Conservation (phyloP, 306 rosid species). For the Vachellia collinsii region DNA sequence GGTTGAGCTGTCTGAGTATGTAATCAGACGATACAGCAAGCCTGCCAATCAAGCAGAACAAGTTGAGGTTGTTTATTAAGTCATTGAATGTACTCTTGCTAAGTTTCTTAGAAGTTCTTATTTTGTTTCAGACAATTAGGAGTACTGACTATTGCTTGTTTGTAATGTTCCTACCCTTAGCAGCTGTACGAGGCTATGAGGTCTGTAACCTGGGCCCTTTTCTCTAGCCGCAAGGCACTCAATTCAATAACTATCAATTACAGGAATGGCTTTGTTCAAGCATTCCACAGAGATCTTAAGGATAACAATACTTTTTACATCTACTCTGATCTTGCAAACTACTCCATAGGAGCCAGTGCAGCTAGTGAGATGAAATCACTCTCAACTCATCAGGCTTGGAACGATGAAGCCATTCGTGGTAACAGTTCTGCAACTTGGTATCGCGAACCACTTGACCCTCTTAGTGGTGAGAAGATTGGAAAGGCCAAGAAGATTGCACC, state of each 20-base stretch:
- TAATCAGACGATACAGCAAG: conserved; percentile 71
- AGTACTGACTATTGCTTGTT: conserved; percentile 19
- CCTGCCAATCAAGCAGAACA: conserved; percentile 84
- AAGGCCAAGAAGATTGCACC: conserved; percentile 87
- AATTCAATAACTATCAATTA: conserved; percentile 91
- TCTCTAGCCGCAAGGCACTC: conserved; percentile 85
- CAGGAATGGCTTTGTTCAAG: conserved; percentile 93
- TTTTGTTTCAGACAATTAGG: conserved; percentile 20
- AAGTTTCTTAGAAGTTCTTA: not conserved
- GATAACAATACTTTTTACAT: conserved; percentile 90
- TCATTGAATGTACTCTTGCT: conserved; percentile 18
- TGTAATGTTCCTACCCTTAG: conserved; percentile 45
- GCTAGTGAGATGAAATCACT: conserved; percentile 41
- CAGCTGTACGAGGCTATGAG: conserved; percentile 94
- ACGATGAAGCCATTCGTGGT: conserved; percentile 65
- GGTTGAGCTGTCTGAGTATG: conserved; percentile 82
- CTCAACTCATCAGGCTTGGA: conserved; percentile 63
- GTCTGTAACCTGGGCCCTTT: conserved; percentile 89
- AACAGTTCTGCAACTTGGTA: conserved; percentile 88
- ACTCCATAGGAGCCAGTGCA: conserved; percentile 65
- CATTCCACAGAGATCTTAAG: conserved; percentile 88
- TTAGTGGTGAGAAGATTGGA: conserved; percentile 85
- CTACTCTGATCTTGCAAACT: conserved; percentile 85
- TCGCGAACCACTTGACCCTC: conserved; percentile 90
- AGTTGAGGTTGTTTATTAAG: conserved; percentile 74